phyloP scores from a whole-genome alignment of 768 basidiomycete genomes.

The Termitomyces heimii region DNA sequence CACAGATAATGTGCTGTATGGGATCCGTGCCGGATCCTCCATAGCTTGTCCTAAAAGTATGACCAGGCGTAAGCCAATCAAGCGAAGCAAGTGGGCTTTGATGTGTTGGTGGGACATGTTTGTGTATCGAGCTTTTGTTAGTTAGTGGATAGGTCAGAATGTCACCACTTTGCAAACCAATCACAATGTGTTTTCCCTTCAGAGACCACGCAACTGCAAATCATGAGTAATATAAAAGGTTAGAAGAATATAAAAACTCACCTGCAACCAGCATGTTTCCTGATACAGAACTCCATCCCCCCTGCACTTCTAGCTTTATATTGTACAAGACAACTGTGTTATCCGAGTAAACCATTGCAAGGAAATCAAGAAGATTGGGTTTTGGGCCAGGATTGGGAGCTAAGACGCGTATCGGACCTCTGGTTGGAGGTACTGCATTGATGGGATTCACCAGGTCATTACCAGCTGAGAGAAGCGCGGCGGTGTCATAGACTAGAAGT shows the following conservation, averaged over 20 bases:
- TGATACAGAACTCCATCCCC: conserved; percentile 46
- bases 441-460: conserved; percentile 37
- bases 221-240: background rate
- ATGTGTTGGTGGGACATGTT: conserved; percentile 54
- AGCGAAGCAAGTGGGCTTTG: conserved; percentile 43
- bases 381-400: conserved; percentile 59
- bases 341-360: conserved; percentile 49
- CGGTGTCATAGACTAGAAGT: conserved; percentile 54
- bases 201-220: conserved; percentile 75
- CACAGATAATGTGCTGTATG: too few species aligned
- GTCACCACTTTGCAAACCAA: conserved; percentile 68
- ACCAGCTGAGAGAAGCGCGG: conserved; percentile 41
- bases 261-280: conserved; percentile 53
- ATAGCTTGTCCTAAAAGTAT: too few species aligned
- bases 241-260: conserved; percentile 26
- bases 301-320: conserved; percentile 46
- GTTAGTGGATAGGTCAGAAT: conserved; percentile 61
- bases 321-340: conserved; percentile 57
- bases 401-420: conserved; percentile 46
- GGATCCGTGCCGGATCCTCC: too few species aligned
- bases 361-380: conserved; percentile 42
- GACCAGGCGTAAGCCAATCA: conserved; percentile 63
- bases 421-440: conserved; percentile 40
- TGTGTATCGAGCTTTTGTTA: conserved; percentile 50
- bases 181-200: conserved; percentile 78